phyloP scores from a whole-genome alignment of 2,329 filamentous ascomycete genomes.

The Paecilomyces dactylethromorphus region DNA sequence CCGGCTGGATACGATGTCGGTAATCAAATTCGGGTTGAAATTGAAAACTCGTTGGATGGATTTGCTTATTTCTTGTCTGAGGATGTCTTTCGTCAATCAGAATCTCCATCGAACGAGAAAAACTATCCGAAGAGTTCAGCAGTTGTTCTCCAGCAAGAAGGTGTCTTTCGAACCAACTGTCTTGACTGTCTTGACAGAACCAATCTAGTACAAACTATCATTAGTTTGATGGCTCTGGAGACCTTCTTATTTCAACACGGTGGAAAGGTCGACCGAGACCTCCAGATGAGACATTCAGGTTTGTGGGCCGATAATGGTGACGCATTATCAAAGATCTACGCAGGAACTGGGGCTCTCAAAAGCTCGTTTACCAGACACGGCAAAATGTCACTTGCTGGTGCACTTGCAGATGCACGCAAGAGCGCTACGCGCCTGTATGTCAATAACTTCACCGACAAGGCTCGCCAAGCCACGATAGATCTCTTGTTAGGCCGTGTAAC shows the following conservation, averaged over 20 bases:
- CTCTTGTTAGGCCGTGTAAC: constrained; percentile 80
- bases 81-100: constrained; percentile 51
- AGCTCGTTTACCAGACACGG: constrained; percentile 90
- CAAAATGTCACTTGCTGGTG: constrained; percentile 91
- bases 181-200: constrained; percentile 93
- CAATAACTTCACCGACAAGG: constrained; percentile 95
- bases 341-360: constrained; percentile 90
- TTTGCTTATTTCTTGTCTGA: constrained; percentile 92
- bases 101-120: constrained; percentile 31
- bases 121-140: constrained; percentile 41
- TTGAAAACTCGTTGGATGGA: constrained; percentile 70
- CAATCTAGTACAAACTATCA: constrained; percentile 91
- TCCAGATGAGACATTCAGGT: constrained; percentile 86
- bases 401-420: constrained; percentile 91
- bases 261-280: constrained; percentile 66
- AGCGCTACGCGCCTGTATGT: constrained; percentile 91
- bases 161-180: constrained; percentile 94
- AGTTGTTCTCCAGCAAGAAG: constrained; percentile 81
- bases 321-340: constrained; percentile 88
- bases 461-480: constrained; percentile 89
- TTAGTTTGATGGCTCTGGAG: constrained; percentile 89
- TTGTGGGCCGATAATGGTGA: constrained; percentile 98
- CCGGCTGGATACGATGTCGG: constrained; percentile 85
- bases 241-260: constrained; percentile 69
- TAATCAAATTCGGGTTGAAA: constrained; percentile 70